Conservation (phyloP, 106 monocot species). For the Apostasia ramifera region DNA sequence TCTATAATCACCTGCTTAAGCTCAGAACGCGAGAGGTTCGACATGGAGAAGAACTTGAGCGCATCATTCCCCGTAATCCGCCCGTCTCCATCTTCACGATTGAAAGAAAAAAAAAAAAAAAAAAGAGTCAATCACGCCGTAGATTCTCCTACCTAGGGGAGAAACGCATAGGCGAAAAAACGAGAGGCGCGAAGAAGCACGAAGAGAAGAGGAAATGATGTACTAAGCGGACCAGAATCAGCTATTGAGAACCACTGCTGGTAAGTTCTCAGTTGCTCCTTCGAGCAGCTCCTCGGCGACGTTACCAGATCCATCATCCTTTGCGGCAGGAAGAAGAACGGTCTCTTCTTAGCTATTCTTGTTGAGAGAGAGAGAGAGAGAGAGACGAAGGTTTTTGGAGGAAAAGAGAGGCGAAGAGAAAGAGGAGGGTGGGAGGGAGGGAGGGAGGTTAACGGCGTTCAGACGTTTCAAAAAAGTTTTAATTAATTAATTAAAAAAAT, state of each 20-base stretch:
- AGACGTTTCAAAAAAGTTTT: too few species aligned
- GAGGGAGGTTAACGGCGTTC: background rate
- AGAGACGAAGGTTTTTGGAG: background rate
- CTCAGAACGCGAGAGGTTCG: slow-evolving; percentile 42
- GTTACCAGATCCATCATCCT: slow-evolving; percentile 32
- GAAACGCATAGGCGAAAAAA: background rate
- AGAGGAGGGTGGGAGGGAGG: background rate
- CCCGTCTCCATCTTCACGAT: slow-evolving; percentile 46
- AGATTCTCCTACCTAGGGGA: background rate
- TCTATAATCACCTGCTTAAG: slow-evolving; percentile 49
- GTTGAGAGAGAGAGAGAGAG: background rate
- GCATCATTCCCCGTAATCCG: slow-evolving; percentile 47
- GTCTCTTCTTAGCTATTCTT: background rate
- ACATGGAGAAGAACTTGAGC: slow-evolving; percentile 60
- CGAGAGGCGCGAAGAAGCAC: background rate
- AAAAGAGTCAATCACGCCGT: background rate
- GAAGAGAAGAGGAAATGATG: background rate
- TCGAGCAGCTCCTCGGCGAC: slow-evolving; percentile 31
- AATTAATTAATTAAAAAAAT: too few species aligned
- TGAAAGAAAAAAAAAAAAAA: background rate
- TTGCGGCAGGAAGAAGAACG: background rate
- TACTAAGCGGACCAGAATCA: slow-evolving; percentile 47
- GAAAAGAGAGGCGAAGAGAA: background rate
- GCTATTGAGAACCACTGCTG: slow-evolving; percentile 65
- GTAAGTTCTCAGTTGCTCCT: slow-evolving; percentile 58